Evolutionary conservation across 164 flowering plant species (phyloP).

Genomic region (Tetracentron sinense): DNA sequence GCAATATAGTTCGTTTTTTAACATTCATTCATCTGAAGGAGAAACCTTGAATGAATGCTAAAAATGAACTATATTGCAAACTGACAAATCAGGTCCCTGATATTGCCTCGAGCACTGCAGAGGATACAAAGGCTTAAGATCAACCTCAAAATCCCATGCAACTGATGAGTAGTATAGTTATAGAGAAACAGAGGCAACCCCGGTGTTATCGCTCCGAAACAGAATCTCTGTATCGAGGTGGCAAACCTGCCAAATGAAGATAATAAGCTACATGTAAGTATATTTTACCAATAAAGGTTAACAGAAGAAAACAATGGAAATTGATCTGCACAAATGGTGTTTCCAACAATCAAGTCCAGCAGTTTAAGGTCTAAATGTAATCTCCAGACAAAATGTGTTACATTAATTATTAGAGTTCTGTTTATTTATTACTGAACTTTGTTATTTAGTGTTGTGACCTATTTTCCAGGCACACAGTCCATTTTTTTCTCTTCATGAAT

Average conservation of each 20-base stretch:
- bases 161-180: slow-evolving; percentile 91
- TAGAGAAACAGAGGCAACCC: slow-evolving; percentile 88
- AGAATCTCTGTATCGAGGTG: slow-evolving; percentile 89
- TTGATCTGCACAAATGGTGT: background rate
- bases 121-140: background rate
- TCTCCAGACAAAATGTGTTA: background rate
- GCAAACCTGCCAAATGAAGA: slow-evolving; percentile 56
- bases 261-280: background rate
- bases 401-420: background rate
- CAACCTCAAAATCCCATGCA: slow-evolving; percentile 97
- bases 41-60: too few species aligned
- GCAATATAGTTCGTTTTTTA: too few species aligned
- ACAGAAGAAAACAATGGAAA: background rate
- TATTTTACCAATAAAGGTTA: background rate
- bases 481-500: background rate
- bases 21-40: too few species aligned
- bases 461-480: background rate
- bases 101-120: background rate
- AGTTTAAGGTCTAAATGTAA: background rate
- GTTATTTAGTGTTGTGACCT: background rate
- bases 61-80: too few species aligned
- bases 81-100: background rate
- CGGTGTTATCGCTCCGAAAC: slow-evolving; percentile 89
- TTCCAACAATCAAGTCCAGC: background rate
- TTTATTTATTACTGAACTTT: too few species aligned